Evolutionary conservation across 306 rosid genomes (phyloP).

Genomic region (Cicer judaicum): DNA sequence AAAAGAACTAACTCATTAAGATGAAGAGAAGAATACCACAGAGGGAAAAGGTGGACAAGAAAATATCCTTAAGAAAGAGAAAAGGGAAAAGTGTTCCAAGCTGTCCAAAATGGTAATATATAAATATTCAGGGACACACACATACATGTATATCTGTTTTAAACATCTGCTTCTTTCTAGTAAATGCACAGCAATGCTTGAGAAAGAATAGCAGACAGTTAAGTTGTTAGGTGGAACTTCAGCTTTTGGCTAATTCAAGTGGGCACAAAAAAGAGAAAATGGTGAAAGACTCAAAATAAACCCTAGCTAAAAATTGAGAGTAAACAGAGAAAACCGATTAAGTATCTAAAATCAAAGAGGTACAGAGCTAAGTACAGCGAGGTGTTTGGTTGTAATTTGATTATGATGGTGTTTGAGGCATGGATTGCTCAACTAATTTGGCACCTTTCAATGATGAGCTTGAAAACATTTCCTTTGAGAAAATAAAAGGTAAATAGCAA

Average conservation of each 20-base stretch:
- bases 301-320: neutral
- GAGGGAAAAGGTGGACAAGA: too few relatives aligned
- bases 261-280: neutral
- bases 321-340: neutral
- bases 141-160: neutral
- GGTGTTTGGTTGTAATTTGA: slow-evolving; percentile 6
- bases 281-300: neutral
- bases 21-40: too few relatives aligned
- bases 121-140: neutral
- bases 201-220: neutral
- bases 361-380: neutral
- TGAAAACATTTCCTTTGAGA: too few relatives aligned
- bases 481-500: too few relatives aligned
- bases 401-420: neutral
- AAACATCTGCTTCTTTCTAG: neutral
- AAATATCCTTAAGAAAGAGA: too few relatives aligned
- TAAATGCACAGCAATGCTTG: neutral
- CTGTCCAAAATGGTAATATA: neutral
- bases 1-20: too few relatives aligned
- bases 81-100: neutral
- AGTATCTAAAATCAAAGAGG: neutral
- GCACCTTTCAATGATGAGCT: neutral
- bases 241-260: neutral
- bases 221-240: neutral
- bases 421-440: neutral